Conservation (phyloP, 2,329 filamentous ascomycete genomes). For the Pseudocercospora vitis region DNA sequence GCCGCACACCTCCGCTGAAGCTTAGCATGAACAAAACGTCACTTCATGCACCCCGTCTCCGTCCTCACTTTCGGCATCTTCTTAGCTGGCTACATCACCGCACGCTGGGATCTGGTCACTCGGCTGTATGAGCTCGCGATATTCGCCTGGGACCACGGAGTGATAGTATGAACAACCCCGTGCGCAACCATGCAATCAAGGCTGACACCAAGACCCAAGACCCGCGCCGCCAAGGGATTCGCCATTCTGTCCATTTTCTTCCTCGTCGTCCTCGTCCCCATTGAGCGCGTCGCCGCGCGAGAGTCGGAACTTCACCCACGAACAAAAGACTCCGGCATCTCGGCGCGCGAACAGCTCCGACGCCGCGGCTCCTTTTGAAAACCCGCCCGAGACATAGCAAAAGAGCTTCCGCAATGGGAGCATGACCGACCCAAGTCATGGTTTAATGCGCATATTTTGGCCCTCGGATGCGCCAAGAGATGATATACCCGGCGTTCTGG, state of each 20-base stretch:
- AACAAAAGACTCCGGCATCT: constrained; percentile 74
- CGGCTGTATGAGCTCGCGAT: constrained; percentile 94
- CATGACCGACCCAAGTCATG: constrained; percentile 67
- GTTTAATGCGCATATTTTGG: constrained; percentile 98
- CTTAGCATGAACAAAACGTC: constrained; percentile 14
- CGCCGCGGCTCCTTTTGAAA: constrained; percentile 86
- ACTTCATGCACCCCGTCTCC: constrained; percentile 91
- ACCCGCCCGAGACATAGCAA: constrained; percentile 26
- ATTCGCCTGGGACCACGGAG: constrained; percentile 98
- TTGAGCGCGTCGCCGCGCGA: constrained; percentile 75
- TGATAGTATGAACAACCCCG: constrained; percentile 64
- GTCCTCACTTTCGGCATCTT: constrained; percentile 95
- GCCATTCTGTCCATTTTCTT: constrained; percentile 80
- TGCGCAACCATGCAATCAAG: background rate
- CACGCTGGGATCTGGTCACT: constrained; percentile 97
- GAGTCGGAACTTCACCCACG: constrained; percentile 84
- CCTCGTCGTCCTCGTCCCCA: constrained; percentile 77
- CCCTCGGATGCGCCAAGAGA: constrained; percentile 75
- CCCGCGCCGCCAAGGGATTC: constrained; percentile 83
- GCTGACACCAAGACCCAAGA: constrained; percentile 50
- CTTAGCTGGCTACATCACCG: constrained; percentile 98
- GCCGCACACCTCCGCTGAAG: background rate
- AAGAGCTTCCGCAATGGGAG: constrained; percentile 51
- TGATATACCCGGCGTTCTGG: constrained; percentile 75
- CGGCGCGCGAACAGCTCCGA: constrained; percentile 90